Percentiles rank a stretch among this genome's conserved stretches.
These are phyloP conservation scores for Cladosporium velox DNA, from an alignment of 2,329 filamentous ascomycete genomes.

Conservation along the genomic window DNA sequence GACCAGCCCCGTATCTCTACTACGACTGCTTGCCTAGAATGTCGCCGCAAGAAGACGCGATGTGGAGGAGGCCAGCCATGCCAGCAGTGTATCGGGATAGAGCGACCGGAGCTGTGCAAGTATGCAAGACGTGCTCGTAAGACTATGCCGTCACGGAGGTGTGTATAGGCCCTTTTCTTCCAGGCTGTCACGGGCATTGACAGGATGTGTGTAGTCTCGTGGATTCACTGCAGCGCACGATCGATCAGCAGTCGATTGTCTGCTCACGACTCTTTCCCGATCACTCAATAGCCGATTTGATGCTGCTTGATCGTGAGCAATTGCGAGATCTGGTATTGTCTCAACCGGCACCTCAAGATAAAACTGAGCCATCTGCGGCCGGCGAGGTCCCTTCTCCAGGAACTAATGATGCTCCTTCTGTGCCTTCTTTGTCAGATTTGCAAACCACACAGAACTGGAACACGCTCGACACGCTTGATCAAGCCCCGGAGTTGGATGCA, in stretches of 20 bases:
- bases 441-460: conserved; percentile 34
- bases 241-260: conserved; percentile 45
- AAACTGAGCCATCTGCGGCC: neutral
- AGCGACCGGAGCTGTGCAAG: conserved; percentile 73
- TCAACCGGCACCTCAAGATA: neutral
- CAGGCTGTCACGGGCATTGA: neutral
- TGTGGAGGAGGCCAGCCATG: conserved; percentile 79
- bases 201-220: conserved; percentile 48
- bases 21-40: conserved; percentile 11
- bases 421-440: neutral
- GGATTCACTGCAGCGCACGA: conserved; percentile 52
- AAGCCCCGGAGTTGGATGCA: conserved; percentile 55
- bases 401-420: neutral
- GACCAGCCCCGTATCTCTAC: conserved; percentile 17
- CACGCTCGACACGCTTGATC: conserved; percentile 64
- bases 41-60: conserved; percentile 43
- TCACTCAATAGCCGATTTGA: conserved; percentile 41
- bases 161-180: conserved; percentile 37
- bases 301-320: conserved; percentile 42
- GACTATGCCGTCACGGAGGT: conserved; percentile 75
- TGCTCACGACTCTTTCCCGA: conserved; percentile 43
- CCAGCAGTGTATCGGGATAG: conserved; percentile 76
- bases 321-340: conserved; percentile 40
- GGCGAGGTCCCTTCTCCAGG: neutral
- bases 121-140: conserved; percentile 77